These are phyloP conservation scores for Vinca minor DNA, from an alignment of 257 asterid species.

Conservation along the genomic window DNA sequence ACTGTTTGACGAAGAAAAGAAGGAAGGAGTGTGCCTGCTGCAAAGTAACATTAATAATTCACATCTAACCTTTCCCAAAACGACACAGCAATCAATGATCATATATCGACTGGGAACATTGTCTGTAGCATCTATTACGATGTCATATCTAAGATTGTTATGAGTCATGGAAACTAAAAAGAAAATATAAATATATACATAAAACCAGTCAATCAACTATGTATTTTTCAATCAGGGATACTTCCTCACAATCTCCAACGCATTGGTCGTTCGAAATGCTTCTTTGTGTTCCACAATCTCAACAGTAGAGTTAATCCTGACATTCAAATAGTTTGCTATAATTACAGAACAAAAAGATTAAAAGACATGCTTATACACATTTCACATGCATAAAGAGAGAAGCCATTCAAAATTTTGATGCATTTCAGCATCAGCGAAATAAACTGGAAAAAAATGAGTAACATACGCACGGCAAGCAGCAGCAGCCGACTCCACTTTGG, in stretches of 20 bases:
- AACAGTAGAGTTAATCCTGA: constrained; percentile 72
- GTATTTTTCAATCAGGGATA: constrained; percentile 24
- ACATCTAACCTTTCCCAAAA: constrained; percentile 73
- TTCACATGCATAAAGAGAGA: not conserved
- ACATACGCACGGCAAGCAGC: constrained; percentile 90
- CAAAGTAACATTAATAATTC: constrained; percentile 4
- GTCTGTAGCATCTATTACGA: constrained; percentile 94
- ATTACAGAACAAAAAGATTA: not conserved
- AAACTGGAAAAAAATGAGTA: constrained; percentile 1
- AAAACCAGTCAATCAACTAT: constrained; percentile 3
- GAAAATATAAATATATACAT: not conserved
- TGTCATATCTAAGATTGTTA: constrained; percentile 54
- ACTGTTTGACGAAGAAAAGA: no score
- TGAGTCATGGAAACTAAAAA: constrained; percentile 20
- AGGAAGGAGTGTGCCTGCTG: not conserved
- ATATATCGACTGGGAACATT: constrained; percentile 93
- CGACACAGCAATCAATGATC: constrained; percentile 93
- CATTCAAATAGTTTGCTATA: not conserved
- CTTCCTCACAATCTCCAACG: constrained; percentile 71
- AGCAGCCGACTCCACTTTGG: constrained; percentile 99
- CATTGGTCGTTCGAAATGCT: constrained; percentile 76
- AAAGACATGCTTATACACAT: not conserved
- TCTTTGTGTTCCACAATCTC: constrained; percentile 79
- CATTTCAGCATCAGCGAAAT: not conserved
- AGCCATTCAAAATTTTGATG: not conserved